These are phyloP conservation scores for Clohesyomyces aquaticus DNA, from an alignment of 495 filamentous ascomycete species.

Conservation along the genomic window DNA sequence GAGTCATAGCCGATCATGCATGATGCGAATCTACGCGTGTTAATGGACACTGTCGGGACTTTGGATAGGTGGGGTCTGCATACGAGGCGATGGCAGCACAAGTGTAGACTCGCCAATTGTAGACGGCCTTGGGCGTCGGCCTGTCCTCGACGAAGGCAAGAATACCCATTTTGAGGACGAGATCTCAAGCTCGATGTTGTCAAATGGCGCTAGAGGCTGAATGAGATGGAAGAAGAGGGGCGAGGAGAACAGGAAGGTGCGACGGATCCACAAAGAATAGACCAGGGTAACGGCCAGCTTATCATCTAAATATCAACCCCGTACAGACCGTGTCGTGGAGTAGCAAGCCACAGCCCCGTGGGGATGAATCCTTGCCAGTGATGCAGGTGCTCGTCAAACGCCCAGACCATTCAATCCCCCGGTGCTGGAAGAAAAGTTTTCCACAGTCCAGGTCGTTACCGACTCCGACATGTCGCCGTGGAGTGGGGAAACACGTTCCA, in stretches of 20 bases:
- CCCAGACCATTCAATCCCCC: background rate
- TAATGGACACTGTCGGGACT: too few relatives aligned
- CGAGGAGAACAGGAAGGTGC: constrained; percentile 3
- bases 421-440: constrained; percentile 24
- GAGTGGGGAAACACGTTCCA: background rate
- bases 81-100: constrained; percentile 64
- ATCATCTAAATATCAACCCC: constrained; percentile 32
- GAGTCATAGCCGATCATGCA: constrained; percentile 65
- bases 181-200: background rate
- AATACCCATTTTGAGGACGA: constrained; percentile 56
- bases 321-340: background rate
- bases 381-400: constrained; percentile 3
- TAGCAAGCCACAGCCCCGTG: constrained; percentile 25
- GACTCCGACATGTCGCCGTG: constrained; percentile 12
- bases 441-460: background rate
- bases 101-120: constrained; percentile 75
- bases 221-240: constrained; percentile 1
- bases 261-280: constrained; percentile 4
- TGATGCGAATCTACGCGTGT: too few relatives aligned
- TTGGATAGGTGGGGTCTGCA: too few relatives aligned
- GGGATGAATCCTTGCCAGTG: constrained; percentile 9
- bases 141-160: constrained; percentile 65
- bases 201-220: background rate
- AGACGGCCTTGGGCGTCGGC: constrained; percentile 66
- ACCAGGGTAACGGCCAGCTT: constrained; percentile 14